Base-by-base conservation (phyloP, 2,329 filamentous ascomycete species). In the Alternaria conjuncta region DNA sequence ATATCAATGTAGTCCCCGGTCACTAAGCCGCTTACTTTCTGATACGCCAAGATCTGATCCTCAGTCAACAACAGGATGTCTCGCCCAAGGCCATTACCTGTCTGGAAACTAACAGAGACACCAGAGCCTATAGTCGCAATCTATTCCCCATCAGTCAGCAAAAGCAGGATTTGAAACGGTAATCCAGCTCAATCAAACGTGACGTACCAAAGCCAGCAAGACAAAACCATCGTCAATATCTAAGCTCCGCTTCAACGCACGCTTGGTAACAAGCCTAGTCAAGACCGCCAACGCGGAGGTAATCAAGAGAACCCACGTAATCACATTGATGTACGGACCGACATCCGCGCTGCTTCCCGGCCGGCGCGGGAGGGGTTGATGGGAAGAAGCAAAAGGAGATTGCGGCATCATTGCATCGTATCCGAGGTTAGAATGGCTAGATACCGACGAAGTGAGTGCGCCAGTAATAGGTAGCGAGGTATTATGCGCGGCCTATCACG, bases 151-250 rank as follows among this genome's bases (percentile, higher is more conserved):
- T 71, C 44, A 73, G 70, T 57, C 41, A 46, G 26, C 20, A 50
- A 44, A 32, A 46, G 6, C 12, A 4, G 8, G 32, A 51, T 36
- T 23, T 15, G 18, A 20, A 41, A 4, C 12, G 45, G 20, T 28
- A 7, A 23, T 53, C 45, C 47, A 55, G 44, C 46, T 15, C 10
- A 21, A 28, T 36, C 20, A n/a, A 5, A 28, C 25, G 20, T 5
- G 21, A 66, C 70, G 43, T 69, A 79, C 77, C 66, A 79, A 65
- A 60, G 77, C 77, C 13, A 73, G 68, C 57, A 78, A 56, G 12
- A 77, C 73, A 62, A 79, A 77, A n/a, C 66, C 73, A 71, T 79
- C 77, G 53, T 78, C 76, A 55, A 78, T 43, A 65, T 76, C 75
- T 20, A 78, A 67, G 26, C 68, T 72, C 44, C 77, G 71, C 50